Evolutionary conservation across 1,284 basidiomycete species (phyloP).

Genomic region (Malassezia yamatoensis): DNA sequence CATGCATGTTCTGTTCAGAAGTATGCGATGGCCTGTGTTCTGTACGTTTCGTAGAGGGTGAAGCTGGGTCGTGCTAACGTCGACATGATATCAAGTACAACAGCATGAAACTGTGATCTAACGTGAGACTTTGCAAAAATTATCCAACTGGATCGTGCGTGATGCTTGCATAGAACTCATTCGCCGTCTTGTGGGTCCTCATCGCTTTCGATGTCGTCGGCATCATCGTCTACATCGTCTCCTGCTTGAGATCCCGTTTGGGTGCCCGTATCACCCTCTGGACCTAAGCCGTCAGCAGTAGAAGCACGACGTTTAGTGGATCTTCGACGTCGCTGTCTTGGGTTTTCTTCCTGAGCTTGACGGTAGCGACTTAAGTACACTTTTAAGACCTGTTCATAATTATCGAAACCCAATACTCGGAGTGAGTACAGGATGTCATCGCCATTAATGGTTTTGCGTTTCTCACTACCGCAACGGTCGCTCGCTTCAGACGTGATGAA

Average conservation of each 20-base stretch:
- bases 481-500: slow-evolving; percentile 86
- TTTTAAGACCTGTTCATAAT: slow-evolving; percentile 79
- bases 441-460: slow-evolving; percentile 76
- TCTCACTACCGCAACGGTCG: slow-evolving; percentile 76
- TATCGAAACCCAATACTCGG: slow-evolving; percentile 80
- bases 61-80: too few species aligned
- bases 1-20: too few species aligned
- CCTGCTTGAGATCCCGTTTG: slow-evolving; percentile 3
- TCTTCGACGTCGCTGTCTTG: slow-evolving; percentile 15
- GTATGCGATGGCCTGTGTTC: too few species aligned
- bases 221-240: slow-evolving; percentile 15
- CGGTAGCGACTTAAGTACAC: slow-evolving; percentile 67
- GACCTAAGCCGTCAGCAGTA: background rate
- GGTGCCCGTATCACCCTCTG: background rate
- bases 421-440: slow-evolving; percentile 76
- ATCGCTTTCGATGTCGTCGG: slow-evolving; percentile 11
- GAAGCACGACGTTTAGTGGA: slow-evolving; percentile 11
- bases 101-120: too few species aligned
- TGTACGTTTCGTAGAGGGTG: too few species aligned
- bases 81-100: too few species aligned
- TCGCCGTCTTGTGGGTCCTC: slow-evolving; percentile 11
- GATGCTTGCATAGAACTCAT: background rate
- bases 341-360: slow-evolving; percentile 18
- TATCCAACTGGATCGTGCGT: too few species aligned
- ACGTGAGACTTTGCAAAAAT: too few species aligned